Conservation (phyloP, 306 rosid genomes). For the Alnus rubra region DNA sequence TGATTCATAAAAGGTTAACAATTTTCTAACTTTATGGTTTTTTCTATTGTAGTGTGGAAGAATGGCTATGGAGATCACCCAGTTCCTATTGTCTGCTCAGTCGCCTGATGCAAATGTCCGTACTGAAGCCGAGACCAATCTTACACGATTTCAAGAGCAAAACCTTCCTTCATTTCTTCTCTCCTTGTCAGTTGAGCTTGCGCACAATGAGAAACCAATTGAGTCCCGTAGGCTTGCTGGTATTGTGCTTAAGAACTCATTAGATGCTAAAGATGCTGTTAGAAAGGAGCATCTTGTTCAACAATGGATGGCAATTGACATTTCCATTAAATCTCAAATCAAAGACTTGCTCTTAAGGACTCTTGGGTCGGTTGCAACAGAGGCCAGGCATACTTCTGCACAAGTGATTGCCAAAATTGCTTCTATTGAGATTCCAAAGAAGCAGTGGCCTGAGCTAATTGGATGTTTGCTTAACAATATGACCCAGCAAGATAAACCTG, state of each 20-base stretch:
- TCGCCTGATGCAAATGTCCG: constrained; percentile 39
- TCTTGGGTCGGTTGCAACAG: constrained; percentile 34
- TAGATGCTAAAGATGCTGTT: constrained; percentile 43
- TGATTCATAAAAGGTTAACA: background rate
- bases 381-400: constrained; percentile 43
- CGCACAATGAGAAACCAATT: constrained; percentile 32
- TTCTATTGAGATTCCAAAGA: constrained; percentile 37
- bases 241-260: constrained; percentile 40
- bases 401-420: constrained; percentile 45
- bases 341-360: constrained; percentile 33
- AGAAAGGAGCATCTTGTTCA: constrained; percentile 35
- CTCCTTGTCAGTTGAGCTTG: constrained; percentile 38
- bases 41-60: constrained; percentile 5
- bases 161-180: constrained; percentile 36
- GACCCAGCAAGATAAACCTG: constrained; percentile 35
- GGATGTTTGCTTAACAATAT: constrained; percentile 33
- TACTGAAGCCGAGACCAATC: constrained; percentile 35
- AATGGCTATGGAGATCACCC: constrained; percentile 43
- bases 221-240: constrained; percentile 44
- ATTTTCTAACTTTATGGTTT: background rate
- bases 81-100: constrained; percentile 40
- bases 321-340: constrained; percentile 37
- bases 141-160: constrained; percentile 42
- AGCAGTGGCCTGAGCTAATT: constrained; percentile 39
- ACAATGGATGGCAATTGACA: constrained; percentile 37